Percentiles rank a stretch among this genome's conserved stretches.
These are phyloP conservation scores for Xylaria sp. DNA, from an alignment of 2,329 filamentous ascomycete species.

Conservation along the genomic window DNA sequence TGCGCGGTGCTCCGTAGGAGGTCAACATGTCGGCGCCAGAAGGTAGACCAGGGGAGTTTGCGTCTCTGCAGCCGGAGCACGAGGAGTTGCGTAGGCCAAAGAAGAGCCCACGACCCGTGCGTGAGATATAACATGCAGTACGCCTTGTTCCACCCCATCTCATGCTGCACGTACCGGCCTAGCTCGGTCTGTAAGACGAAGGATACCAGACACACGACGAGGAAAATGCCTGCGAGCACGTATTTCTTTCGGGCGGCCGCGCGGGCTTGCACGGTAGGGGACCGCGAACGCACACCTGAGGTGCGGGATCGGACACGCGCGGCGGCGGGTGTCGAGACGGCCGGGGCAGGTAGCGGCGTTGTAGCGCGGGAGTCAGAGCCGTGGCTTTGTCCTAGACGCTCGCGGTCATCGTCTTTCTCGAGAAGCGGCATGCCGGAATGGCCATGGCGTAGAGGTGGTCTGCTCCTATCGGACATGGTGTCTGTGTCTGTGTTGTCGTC, in stretches of 20 bases:
- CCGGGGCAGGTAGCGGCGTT: slow-evolving; percentile 41
- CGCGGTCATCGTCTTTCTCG: slow-evolving; percentile 49
- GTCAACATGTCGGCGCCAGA: slow-evolving; percentile 76
- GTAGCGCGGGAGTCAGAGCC: slow-evolving; percentile 41
- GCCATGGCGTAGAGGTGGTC: slow-evolving; percentile 60
- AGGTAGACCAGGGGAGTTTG: slow-evolving; percentile 80
- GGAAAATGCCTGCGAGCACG: slow-evolving; percentile 84
- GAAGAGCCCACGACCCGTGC: slow-evolving; percentile 89
- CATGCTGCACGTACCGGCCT: slow-evolving; percentile 91
- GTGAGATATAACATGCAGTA: slow-evolving; percentile 99
- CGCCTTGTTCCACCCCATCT: slow-evolving; percentile 95
- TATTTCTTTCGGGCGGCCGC: slow-evolving; percentile 82
- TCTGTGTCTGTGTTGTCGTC: slow-evolving; percentile 4
- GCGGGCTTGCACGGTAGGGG: slow-evolving; percentile 72
- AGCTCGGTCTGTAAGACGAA: slow-evolving; percentile 97
- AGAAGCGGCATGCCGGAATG: slow-evolving; percentile 57
- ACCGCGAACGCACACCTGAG: slow-evolving; percentile 80
- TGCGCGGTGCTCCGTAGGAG: slow-evolving; percentile 67
- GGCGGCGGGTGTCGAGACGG: slow-evolving; percentile 46
- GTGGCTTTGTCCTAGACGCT: slow-evolving; percentile 36
- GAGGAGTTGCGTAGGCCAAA: slow-evolving; percentile 87
- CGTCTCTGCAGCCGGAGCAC: slow-evolving; percentile 83
- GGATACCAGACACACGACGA: slow-evolving; percentile 82
- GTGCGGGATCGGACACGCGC: slow-evolving; percentile 58
- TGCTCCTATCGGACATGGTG: slow-evolving; percentile 52